phyloP scores from a whole-genome alignment of 2,329 filamentous ascomycete genomes.

The Colletotrichum tamarilloi region DNA sequence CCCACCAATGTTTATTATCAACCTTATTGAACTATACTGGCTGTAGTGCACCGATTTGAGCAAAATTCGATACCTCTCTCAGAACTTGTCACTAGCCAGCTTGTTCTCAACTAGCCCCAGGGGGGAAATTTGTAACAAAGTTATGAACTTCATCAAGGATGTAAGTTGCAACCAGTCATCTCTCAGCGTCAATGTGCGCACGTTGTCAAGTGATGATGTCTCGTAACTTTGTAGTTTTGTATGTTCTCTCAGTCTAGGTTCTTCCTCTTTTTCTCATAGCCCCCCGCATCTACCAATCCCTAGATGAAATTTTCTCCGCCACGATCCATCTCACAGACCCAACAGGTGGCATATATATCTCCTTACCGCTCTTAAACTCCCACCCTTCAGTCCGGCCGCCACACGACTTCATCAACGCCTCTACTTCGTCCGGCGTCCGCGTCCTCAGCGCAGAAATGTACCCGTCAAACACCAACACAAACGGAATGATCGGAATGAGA shows the following conservation, averaged over 20 bases:
- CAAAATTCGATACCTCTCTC: no score
- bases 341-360: constrained; percentile 61
- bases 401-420: constrained; percentile 66
- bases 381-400: constrained; percentile 57
- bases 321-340: constrained; percentile 65
- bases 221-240: background rate
- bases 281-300: background rate
- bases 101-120: no score
- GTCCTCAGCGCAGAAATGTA: constrained; percentile 75
- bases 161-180: no score
- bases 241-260: background rate
- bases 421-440: constrained; percentile 73
- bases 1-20: no score
- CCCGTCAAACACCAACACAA: constrained; percentile 77
- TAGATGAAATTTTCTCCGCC: constrained; percentile 27
- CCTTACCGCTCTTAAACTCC: constrained; percentile 60
- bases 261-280: no score
- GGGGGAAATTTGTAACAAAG: no score
- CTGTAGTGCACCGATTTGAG: no score
- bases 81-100: no score
- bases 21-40: no score
- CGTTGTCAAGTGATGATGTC: no score
- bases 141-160: no score
- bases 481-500: constrained; percentile 72
- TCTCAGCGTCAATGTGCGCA: no score